These are phyloP conservation scores for Cenchrus americanus DNA, from an alignment of 176 grass and related monocot species.

Conservation along the genomic window DNA sequence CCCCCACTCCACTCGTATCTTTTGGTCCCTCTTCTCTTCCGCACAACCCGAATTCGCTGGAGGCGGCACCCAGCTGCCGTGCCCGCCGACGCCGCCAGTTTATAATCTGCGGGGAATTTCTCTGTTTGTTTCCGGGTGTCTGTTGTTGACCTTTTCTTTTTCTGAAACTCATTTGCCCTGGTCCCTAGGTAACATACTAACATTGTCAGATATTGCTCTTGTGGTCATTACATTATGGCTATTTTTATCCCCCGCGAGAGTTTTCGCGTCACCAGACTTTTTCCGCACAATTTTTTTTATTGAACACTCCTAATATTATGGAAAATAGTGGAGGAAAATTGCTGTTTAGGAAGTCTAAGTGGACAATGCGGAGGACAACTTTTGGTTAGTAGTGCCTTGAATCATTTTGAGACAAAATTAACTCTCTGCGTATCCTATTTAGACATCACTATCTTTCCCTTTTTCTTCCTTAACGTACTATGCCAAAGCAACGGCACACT, in stretches of 20 bases:
- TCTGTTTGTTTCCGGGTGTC: no score
- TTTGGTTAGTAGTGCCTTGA: not conserved
- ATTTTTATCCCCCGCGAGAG: not conserved
- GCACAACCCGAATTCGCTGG: slow-evolving; percentile 39
- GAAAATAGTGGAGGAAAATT: not conserved
- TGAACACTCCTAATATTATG: no score
- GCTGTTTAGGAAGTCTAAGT: not conserved
- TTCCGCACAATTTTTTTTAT: not conserved
- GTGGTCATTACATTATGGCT: not conserved
- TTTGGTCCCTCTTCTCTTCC: slow-evolving; percentile 15
- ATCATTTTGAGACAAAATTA: slow-evolving; percentile 30
- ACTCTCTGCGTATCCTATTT: not conserved
- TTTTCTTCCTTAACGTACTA: slow-evolving; percentile 29
- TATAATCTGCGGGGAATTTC: no score
- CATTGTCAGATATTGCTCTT: not conserved
- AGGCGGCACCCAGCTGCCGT: not conserved
- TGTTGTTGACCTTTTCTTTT: not conserved
- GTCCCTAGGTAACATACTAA: not conserved
- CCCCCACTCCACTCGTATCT: not conserved
- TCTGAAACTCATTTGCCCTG: not conserved
- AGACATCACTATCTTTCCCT: slow-evolving; percentile 25
- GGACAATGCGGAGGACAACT: not conserved
- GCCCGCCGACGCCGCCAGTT: no score
- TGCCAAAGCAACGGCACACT: slow-evolving; percentile 25
- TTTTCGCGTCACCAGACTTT: not conserved